These are phyloP conservation scores for Backusella morwellensis DNA, from an alignment of 192 early-diverging fungal species.

Conservation along the genomic window DNA sequence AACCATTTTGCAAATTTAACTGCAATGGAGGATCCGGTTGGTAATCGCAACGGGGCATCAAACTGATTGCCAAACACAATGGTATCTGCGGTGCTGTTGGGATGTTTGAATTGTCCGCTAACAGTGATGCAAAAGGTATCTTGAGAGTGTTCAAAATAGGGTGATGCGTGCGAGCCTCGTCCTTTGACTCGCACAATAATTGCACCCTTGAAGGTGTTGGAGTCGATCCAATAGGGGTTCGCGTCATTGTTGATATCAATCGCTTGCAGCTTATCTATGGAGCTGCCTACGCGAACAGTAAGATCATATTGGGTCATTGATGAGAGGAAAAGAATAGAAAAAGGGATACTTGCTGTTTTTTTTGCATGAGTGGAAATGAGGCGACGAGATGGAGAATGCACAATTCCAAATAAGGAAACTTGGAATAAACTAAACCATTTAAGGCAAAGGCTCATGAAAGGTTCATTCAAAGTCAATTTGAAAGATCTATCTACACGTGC, in stretches of 20 bases:
- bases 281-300: constrained; percentile 37
- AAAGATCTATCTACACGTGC: no score
- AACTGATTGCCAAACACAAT: constrained; percentile 81
- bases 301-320: constrained; percentile 11
- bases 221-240: constrained; percentile 61
- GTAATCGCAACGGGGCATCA: constrained; percentile 63
- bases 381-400: not conserved
- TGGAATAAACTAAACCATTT: not conserved
- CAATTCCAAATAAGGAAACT: not conserved
- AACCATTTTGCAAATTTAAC: constrained; percentile 73
- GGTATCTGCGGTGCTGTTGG: constrained; percentile 54
- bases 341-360: not conserved
- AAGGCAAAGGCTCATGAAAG: not conserved
- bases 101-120: constrained; percentile 68
- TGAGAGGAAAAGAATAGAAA: not conserved
- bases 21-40: constrained; percentile 67
- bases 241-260: constrained; percentile 63
- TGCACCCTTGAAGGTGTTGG: constrained; percentile 59
- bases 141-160: constrained; percentile 59
- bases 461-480: no score
- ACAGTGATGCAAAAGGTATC: constrained; percentile 73
- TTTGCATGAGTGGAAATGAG: not conserved
- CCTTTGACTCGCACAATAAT: constrained; percentile 60
- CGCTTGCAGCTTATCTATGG: constrained; percentile 30
- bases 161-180: constrained; percentile 23